phyloP scores from a whole-genome alignment of 176 grass and related monocot genomes.

The Aegilops speltoides region DNA sequence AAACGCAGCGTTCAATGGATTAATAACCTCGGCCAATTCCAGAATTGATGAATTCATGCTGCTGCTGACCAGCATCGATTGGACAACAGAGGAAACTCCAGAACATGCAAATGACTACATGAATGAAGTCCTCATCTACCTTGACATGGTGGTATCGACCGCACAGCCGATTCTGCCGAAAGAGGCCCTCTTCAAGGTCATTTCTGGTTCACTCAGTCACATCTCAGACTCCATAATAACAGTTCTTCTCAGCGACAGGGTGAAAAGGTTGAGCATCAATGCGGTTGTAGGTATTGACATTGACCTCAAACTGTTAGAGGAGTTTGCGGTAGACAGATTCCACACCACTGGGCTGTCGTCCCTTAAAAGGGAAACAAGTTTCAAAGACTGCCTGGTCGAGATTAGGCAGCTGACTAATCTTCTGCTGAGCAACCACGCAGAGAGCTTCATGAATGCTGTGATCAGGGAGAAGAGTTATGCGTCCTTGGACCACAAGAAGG shows the following conservation, averaged over 20 bases:
- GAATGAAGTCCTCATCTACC: constrained; percentile 20
- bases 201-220: constrained; percentile 18
- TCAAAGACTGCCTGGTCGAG: constrained; percentile 4
- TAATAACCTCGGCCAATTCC: not conserved
- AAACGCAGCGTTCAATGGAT: constrained; percentile 1
- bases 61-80: constrained; percentile 5
- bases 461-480: constrained; percentile 1
- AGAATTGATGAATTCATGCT: constrained; percentile 13
- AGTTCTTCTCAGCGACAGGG: not conserved
- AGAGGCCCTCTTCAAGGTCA: constrained; percentile 1
- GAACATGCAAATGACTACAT: constrained; percentile 21
- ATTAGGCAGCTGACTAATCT: constrained; percentile 20
- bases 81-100: constrained; percentile 9
- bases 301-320: not conserved
- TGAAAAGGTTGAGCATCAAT: not conserved
- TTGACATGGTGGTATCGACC: constrained; percentile 11
- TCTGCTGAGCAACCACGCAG: constrained; percentile 1
- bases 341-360: not conserved
- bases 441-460: constrained; percentile 5
- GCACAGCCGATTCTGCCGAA: not conserved
- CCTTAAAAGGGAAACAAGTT: not conserved
- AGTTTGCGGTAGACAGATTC: constrained; percentile 13
- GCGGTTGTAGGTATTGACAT: constrained; percentile 16
- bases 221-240: constrained; percentile 10
- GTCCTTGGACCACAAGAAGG: constrained; percentile 15